These are phyloP conservation scores for Jatropha podagrica DNA, from an alignment of 441 rosid species.

Conservation along the genomic window DNA sequence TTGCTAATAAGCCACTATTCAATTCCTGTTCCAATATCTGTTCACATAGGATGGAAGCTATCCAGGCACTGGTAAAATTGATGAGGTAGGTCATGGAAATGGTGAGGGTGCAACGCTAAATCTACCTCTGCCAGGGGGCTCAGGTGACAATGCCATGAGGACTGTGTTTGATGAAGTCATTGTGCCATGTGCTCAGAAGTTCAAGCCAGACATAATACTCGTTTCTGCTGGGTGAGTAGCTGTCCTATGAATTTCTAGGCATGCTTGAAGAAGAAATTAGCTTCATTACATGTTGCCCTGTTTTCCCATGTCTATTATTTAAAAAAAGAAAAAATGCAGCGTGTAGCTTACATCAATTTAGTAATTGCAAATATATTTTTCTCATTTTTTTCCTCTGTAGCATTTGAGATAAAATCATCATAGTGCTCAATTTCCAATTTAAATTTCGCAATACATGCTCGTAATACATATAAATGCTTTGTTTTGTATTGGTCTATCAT, in stretches of 20 bases:
- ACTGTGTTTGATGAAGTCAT: constrained; percentile 79
- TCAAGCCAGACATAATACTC: constrained; percentile 88
- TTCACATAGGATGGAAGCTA: constrained; percentile 79
- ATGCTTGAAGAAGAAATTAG: background rate
- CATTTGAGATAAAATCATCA: background rate
- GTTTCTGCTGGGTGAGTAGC: constrained; percentile 93
- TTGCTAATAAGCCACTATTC: constrained; percentile 1
- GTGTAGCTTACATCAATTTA: background rate
- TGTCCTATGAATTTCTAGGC: background rate
- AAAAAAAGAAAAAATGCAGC: background rate
- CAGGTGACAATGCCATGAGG: constrained; percentile 89
- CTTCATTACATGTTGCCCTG: background rate
- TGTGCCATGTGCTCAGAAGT: constrained; percentile 85
- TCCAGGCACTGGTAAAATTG: constrained; percentile 87
- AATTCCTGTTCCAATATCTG: constrained; percentile 5
- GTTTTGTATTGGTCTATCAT: background rate
- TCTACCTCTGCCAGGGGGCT: constrained; percentile 91
- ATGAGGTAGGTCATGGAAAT: constrained; percentile 72
- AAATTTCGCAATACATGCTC: background rate
- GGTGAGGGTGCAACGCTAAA: constrained; percentile 93
- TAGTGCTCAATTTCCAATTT: background rate
- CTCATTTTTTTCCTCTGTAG: background rate
- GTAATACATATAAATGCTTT: background rate
- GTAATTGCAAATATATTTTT: background rate
- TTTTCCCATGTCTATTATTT: background rate